Base-by-base conservation (phyloP, 441 rosid species). In the Capsella rubella region DNA sequence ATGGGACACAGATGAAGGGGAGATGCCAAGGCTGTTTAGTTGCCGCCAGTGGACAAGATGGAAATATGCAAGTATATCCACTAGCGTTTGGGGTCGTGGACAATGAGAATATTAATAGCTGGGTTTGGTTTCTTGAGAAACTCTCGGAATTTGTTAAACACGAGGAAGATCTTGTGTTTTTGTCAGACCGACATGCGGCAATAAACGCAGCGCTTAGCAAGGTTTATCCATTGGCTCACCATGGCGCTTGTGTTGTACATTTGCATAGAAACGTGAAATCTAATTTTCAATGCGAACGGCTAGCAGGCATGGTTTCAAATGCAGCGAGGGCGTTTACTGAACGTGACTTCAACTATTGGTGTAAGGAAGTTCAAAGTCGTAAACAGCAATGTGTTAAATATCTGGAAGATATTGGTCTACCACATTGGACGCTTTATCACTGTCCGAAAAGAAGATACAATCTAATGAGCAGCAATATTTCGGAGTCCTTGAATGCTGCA, bases 71-170 rank as follows among this genome's bases (percentile, higher is more conserved):
- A 2, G 35, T 57, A 4, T 35, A 35, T 1, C 43, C 28, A 0
- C 0, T 57, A 0, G 63, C 8, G 0, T 57, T 57, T 13, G 9
- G 45, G 0, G 43, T 57, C 0, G 8, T 57, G 0, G 45, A 34
- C 3, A 12, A 13, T 0, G n/a, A 35, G 6, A 35, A 16, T 0
- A 7, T 12, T 0, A 5, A 0, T 2, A 11, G 29, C 0, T 57
- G 63, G 45, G 34, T 5, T 4, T 57, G 63, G 37, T 57, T 57
- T 6, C 9, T 49, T 0, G 4, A 2, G 4, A 1, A 49, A 1
- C 13, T 49, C 0, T 1, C 3, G 1, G 11, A 4, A 0, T 8
- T 49, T 0, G 13, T 49, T 1, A 34, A 2, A 0, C 16, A 53
- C 4, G 34, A 27, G 8, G 4, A 0, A 0, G 35, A 53, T 0